phyloP scores from a whole-genome alignment of 139 green algal species.

The Chlamydomonas sphaeroides region DNA sequence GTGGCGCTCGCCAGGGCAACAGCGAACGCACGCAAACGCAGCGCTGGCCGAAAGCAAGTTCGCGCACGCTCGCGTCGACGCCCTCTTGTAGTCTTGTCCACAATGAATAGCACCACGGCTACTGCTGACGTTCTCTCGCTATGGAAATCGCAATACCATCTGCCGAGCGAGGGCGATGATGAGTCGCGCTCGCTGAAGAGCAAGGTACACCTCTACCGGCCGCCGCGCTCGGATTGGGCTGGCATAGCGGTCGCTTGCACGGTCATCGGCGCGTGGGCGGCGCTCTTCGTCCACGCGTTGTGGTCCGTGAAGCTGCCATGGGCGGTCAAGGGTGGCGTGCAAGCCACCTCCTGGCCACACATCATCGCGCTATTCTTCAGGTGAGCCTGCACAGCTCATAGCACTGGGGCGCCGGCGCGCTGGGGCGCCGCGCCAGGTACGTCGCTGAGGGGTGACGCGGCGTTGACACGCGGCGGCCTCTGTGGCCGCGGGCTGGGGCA shows the following conservation, averaged over 20 bases:
- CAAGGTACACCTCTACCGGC: conserved; percentile 37
- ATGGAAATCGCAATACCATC: conserved; percentile 43
- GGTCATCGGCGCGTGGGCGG: conserved; percentile 47
- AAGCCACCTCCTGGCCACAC: conserved; percentile 23
- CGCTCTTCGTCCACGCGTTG: conserved; percentile 50
- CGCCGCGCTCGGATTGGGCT: conserved; percentile 39
- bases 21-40: no score
- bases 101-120: not conserved
- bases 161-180: conserved; percentile 33
- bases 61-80: no score
- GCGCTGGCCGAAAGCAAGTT: no score
- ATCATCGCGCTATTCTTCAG: conserved; percentile 47
- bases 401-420: no score
- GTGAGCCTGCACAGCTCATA: not conserved
- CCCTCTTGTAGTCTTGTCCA: not conserved
- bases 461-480: no score
- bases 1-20: no score
- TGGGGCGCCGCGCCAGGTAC: no score
- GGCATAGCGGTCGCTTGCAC: conserved; percentile 43
- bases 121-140: not conserved
- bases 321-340: not conserved
- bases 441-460: no score
- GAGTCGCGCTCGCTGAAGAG: not conserved
- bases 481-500: no score
- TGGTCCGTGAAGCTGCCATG: conserved; percentile 46